Conservation (phyloP, 352 stramenopile genomes). For the Phytophthora pinifolia region DNA sequence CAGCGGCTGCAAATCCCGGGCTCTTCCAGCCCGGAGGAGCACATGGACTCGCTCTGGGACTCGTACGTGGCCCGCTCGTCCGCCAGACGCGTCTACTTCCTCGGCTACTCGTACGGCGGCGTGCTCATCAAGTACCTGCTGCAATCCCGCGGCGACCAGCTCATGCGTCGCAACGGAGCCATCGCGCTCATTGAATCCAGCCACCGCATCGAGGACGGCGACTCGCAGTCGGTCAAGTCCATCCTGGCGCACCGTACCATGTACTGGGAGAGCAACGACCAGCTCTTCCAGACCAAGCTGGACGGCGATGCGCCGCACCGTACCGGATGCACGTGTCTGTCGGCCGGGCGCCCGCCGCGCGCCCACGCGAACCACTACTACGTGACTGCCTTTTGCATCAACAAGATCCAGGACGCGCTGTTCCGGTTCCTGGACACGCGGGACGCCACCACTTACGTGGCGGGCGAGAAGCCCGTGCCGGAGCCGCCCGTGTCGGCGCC, state of each 20-base stretch:
- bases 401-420: conserved; percentile 84
- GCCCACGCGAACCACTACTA: conserved; percentile 87
- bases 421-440: conserved; percentile 83
- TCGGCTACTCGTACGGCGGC: conserved; percentile 88
- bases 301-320: conserved; percentile 80
- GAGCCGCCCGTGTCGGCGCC: conserved; percentile 61
- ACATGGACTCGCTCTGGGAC: conserved; percentile 90
- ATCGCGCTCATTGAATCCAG: conserved; percentile 88
- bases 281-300: conserved; percentile 69
- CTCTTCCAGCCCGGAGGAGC: conserved; percentile 82
- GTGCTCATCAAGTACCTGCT: conserved; percentile 90
- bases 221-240: conserved; percentile 85
- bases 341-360: conserved; percentile 61
- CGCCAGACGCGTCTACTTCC: conserved; percentile 77
- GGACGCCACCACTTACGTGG: conserved; percentile 79
- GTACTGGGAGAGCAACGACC: conserved; percentile 90
- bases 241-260: conserved; percentile 88
- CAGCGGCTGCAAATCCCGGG: conserved; percentile 82
- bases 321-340: conserved; percentile 85
- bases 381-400: conserved; percentile 87
- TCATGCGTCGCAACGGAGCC: conserved; percentile 84
- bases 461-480: conserved; percentile 63
- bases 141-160: conserved; percentile 81
- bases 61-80: conserved; percentile 63
- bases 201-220: conserved; percentile 83